Base-by-base conservation (phyloP, 257 asterid genomes). In the Eustoma russellianum region DNA sequence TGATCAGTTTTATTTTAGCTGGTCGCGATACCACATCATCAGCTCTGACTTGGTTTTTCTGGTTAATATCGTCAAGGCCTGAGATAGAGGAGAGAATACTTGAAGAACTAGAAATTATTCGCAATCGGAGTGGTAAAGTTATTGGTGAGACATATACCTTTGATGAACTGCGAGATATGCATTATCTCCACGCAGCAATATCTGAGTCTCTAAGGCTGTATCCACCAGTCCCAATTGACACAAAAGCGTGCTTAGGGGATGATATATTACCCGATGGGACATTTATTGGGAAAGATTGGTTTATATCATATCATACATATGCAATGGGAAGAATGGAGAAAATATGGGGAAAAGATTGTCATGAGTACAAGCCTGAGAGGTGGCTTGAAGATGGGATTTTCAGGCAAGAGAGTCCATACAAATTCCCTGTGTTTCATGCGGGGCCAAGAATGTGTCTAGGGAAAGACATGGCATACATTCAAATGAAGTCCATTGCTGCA, bases 1-100 rank as follows among this genome's bases (percentile, higher is more conserved):
- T 82, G 17, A 82, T 87, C 2, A 91, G 96, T 66, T 79, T 87
- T 72, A 87, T 91, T 50, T 62, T 91, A 63, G 98, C 98, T 0
- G 98, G 98, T 8, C 70, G 98, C 0, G 98, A 91, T 48, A 84
- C 98, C 8, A 87, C 96, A 7, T 91, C 96, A 24, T 69, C 96
- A 6, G 94, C 94, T 13, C 85, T 91, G 0, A 61, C 87, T 16
- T 91, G 96, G 96, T 85, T 91, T 68, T 82, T 91, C 45, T 87
- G 95, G 95, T 41, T 91, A 55, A 12, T 90, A 19, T 86, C 93
- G 6, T 19, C 79, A 15, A 70, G 67, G 6, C 83, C 85, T 13
- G 64, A 67, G 2, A 71, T 79, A 9, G 80, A 74, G 66, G 54
- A 49, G 41, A 84, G 30, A 5, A 84, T 91, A 10, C 64, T 91